A percentile compares a stretch with the other conserved stretches of the same genome.
Conservation (phyloP, 495 filamentous ascomycete species). For the Penicillium diatomitis region DNA sequence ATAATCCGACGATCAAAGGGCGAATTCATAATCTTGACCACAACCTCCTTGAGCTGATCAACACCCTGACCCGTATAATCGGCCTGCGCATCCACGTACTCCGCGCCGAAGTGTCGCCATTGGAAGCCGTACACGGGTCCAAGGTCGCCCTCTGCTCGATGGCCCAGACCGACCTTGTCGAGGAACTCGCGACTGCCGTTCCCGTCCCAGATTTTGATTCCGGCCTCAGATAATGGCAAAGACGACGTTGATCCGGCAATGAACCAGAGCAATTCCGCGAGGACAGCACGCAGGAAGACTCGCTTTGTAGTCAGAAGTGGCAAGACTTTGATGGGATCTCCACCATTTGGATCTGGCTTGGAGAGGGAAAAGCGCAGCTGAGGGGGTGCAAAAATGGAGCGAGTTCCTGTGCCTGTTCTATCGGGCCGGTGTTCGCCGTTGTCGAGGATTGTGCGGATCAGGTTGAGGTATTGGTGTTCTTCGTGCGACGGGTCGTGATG, state of each 20-base stretch:
- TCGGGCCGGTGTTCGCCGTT: constrained; percentile 76
- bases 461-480: constrained; percentile 68
- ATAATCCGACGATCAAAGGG: constrained; percentile 88
- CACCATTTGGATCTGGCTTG: constrained; percentile 31
- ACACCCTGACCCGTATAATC: constrained; percentile 87
- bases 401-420: constrained; percentile 86
- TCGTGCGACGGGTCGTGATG: constrained; percentile 40
- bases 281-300: constrained; percentile 83
- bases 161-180: constrained; percentile 67
- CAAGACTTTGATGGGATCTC: constrained; percentile 48
- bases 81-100: constrained; percentile 66
- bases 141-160: constrained; percentile 79
- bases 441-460: constrained; percentile 66
- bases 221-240: constrained; percentile 57
- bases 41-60: constrained; percentile 81
- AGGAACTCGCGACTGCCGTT: constrained; percentile 87
- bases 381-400: constrained; percentile 76
- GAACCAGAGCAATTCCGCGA: constrained; percentile 97
- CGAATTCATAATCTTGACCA: constrained; percentile 68
- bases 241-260: constrained; percentile 75
- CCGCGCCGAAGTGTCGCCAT: constrained; percentile 95
- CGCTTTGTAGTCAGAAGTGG: constrained; percentile 95
- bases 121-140: constrained; percentile 98
- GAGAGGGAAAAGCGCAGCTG: constrained; percentile 82
- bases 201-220: constrained; percentile 96